Evolutionary conservation across 2,329 filamentous ascomycete species (phyloP).

Genomic region (Mycosphaerella sp.): DNA sequence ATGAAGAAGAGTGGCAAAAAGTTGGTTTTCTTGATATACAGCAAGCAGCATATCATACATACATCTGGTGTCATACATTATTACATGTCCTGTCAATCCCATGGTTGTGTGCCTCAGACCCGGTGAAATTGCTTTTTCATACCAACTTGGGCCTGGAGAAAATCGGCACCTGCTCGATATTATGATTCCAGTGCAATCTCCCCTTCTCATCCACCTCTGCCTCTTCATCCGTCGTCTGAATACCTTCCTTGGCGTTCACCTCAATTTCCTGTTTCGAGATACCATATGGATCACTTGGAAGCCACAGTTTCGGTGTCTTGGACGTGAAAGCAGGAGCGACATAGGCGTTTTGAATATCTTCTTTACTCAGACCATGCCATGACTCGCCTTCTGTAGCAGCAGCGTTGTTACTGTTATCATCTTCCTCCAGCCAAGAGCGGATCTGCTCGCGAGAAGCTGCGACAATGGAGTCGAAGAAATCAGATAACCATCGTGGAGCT

Average conservation of each 20-base stretch:
- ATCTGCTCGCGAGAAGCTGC: constrained; percentile 22
- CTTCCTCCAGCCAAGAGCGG: constrained; percentile 21
- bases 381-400: constrained; percentile 20
- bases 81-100: too few species aligned
- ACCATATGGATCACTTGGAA: constrained; percentile 41
- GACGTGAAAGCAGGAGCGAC: constrained; percentile 41
- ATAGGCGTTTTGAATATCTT: constrained; percentile 38
- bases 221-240: constrained; percentile 43
- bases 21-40: too few species aligned
- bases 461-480: constrained; percentile 31
- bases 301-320: constrained; percentile 43
- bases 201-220: constrained; percentile 43
- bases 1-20: too few species aligned
- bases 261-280: constrained; percentile 40
- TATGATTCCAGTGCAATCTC: constrained; percentile 41
- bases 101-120: too few species aligned
- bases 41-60: too few species aligned
- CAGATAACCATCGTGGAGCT: constrained; percentile 24
- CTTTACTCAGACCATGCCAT: constrained; percentile 21
- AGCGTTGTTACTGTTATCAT: too few species aligned
- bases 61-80: too few species aligned
- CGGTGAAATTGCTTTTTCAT: constrained; percentile 13
- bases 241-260: constrained; percentile 36
- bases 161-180: constrained; percentile 40
- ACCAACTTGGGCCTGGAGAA: constrained; percentile 33